Base-by-base conservation (phyloP, 2,329 filamentous ascomycete species). In the Microdochium nivale region DNA sequence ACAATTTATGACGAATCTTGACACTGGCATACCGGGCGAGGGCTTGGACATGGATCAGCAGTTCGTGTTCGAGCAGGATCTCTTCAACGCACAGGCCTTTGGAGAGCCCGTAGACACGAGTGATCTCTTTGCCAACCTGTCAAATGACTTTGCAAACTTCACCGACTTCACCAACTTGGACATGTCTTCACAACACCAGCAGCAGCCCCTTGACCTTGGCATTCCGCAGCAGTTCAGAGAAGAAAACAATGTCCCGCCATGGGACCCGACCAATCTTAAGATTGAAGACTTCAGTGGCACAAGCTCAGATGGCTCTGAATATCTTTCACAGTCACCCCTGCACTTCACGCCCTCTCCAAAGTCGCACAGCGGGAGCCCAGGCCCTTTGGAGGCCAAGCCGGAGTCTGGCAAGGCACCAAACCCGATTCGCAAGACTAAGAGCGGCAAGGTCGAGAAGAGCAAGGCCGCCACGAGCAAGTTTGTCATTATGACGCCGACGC, bases 401-500 rank as follows among this genome's bases (percentile, higher is more conserved):
- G 62, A 63, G 33, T 46, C 54, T 2, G 47, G 54, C 25, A 65
- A 64, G 54, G 57, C 58, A 11, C 61, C 66, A 11, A 61, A 60
- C 23, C 64, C 67, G 24, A 69, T 73, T 37, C 70, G 71, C 46
- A 77, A 71, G 59, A 67, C 75, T 25, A 70, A 70, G 52, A 56
- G 54, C 25, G 64, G 69, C 25, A 74, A 75, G 56, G 61, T 77
- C 9, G 68, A 70, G 53, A 79, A 79, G 64, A 73, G 68, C 58
- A 74, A 69, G 59, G 49, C 60, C n/a, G n/a, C n/a, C 16, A 60
- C 67, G 21, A 71, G 70, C 58, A 77, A 76, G 51, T 80, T 81
- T 59, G 71, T 80, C 58, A 77, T 81, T 53, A 71, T 81, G 51
- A 80, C 77, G 1, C 77, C 78, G 3, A 74, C 70, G 37, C 73